Base-by-base conservation (phyloP, 208 protist genomes). In the Crithidia thermophila region DNA sequence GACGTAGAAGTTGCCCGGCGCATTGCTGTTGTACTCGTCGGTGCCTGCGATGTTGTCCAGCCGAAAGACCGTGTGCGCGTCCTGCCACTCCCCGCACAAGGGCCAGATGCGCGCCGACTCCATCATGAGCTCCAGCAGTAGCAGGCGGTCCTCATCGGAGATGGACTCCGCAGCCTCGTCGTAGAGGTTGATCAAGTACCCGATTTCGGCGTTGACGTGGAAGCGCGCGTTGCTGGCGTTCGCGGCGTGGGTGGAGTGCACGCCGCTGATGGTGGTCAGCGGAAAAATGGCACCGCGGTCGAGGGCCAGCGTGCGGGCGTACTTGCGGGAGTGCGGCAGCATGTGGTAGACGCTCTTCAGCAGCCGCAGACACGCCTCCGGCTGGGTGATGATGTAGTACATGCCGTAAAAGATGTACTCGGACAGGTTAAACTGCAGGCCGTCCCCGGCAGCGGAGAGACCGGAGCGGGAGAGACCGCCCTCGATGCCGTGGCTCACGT, bases 1-100 rank as follows among this genome's bases (percentile, higher is more conserved):
- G 43, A 94, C 80, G 79, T 95, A 97, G 71, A 97, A 97, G 69
- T 94, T 97, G 39, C 88, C 88, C 3, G 79, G 83, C 7, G 80
- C 75, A 57, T 76, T 84, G 45, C 73, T 81, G 66, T 94, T 94
- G 72, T 97, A 92, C 67, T 90, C 79, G 72, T 97, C 91, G 8
- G 84, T 75, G 13, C 91, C 89, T 13, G 79, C 82, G 34, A 94
- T 89, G 75, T 93, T 94, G 59, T 97, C 88, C 9, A 97, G 62
- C 45, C 85, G 80, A 67, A 97, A 97, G 28, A 82, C 63, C 16
- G 69, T 91, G 42, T 81, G 72, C 50, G 77, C 78, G 42, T 97
- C 81, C 28, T 82, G 76, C 89, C 91, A 97, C 66, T 95, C 85
- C 31, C 91, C 91, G 28, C 94, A 75, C 57, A 90, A 74, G 27